Conservation (phyloP, 805 yeast genomes). For the Isabelozyma gotoi region DNA sequence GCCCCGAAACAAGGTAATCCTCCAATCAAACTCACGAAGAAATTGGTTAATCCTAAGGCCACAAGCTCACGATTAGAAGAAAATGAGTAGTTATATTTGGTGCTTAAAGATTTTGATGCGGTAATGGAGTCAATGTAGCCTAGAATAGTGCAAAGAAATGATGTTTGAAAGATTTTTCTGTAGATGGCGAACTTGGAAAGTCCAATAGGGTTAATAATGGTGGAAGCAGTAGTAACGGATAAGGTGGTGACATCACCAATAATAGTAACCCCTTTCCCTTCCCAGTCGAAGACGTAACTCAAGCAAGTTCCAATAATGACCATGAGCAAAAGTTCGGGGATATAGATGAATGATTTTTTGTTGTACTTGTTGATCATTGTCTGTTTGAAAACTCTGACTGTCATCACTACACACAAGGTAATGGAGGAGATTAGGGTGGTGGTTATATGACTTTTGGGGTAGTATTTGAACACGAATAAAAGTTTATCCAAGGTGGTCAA, state of each 20-base stretch:
- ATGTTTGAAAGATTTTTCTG: slow-evolving; percentile 24
- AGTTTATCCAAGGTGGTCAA: slow-evolving; percentile 20
- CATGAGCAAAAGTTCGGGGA: slow-evolving; percentile 34
- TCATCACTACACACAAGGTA: slow-evolving; percentile 21
- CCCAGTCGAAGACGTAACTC: slow-evolving; percentile 26
- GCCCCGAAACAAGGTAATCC: slow-evolving; percentile 38
- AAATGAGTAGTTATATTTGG: slow-evolving; percentile 30
- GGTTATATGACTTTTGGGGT: slow-evolving; percentile 10
- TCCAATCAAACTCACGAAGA: slow-evolving; percentile 26
- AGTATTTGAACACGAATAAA: slow-evolving; percentile 10
- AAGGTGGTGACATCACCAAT: slow-evolving; percentile 22
- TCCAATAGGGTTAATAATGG: slow-evolving; percentile 21
- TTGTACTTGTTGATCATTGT: slow-evolving; percentile 14
- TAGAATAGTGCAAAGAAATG: slow-evolving; percentile 31
- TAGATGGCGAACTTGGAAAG: slow-evolving; percentile 16
- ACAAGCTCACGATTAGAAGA: slow-evolving; percentile 33
- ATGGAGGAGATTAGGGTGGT: slow-evolving; percentile 18
- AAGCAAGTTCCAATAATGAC: slow-evolving; percentile 24
- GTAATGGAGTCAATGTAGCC: slow-evolving; percentile 38
- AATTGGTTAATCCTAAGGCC: slow-evolving; percentile 30
- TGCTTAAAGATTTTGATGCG: slow-evolving; percentile 31
- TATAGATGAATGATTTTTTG: slow-evolving; percentile 18
- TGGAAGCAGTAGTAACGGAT: slow-evolving; percentile 1
- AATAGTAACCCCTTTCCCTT: slow-evolving; percentile 23
- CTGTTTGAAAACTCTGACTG: slow-evolving; percentile 17